A percentile compares a stretch with the other conserved stretches of the same genome.
These are phyloP conservation scores for Craspedostauros australis DNA, from an alignment of 108 stramenopile genomes.

Conservation along the genomic window DNA sequence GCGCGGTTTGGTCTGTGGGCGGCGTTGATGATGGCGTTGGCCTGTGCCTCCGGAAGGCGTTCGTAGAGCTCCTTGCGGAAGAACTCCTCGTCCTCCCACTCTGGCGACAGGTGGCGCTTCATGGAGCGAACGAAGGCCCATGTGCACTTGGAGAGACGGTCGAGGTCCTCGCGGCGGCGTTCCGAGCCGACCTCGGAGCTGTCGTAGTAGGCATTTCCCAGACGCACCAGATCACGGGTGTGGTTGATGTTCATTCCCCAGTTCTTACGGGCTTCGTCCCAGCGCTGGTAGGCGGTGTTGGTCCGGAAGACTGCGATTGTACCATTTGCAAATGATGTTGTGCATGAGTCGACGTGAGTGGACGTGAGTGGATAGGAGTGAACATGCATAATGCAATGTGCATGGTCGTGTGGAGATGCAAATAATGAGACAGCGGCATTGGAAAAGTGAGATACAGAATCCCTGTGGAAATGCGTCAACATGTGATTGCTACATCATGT, in stretches of 20 bases:
- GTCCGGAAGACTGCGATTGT: conserved; percentile 49
- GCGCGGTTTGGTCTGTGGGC: conserved; percentile 75
- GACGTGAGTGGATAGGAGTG: not conserved
- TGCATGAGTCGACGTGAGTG: not conserved
- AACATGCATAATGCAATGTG: not conserved
- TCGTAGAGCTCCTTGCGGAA: conserved; percentile 44
- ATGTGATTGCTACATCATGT: no score
- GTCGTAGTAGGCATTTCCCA: conserved; percentile 65
- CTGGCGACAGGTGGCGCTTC: conserved; percentile 58
- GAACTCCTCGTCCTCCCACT: conserved; percentile 49
- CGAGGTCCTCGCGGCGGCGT: conserved; percentile 39
- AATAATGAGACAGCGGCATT: not conserved
- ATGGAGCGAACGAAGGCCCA: conserved; percentile 69
- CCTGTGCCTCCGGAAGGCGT: conserved; percentile 50
- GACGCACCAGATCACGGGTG: conserved; percentile 62
- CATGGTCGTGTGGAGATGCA: not conserved
- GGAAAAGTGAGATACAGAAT: not conserved
- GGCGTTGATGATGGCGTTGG: conserved; percentile 47
- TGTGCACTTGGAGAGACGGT: conserved; percentile 43
- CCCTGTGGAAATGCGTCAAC: no score
- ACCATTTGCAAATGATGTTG: not conserved
- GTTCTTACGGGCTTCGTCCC: conserved; percentile 82
- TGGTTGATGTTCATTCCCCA: conserved; percentile 83
- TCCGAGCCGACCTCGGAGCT: conserved; percentile 25
- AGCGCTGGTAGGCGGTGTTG: conserved; percentile 56